Conservation (phyloP, 345 rosid genomes). For the thale cress (Arabidopsis thaliana) region TAIR10.1 NC_003070.9:5901501-5902000, state of each 20-base stretch:
- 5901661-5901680: constrained; percentile 68
- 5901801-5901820: constrained; percentile 46
- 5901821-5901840: constrained; percentile 65
- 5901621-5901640: constrained; percentile 65
- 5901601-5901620: constrained; percentile 62
- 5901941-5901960: constrained; percentile 66
- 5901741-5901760: constrained; percentile 67
- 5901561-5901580: constrained; percentile 71
- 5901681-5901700: constrained; percentile 75
- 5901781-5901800: constrained; percentile 53
- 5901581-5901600: constrained; percentile 62
- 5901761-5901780: constrained; percentile 44
- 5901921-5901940: constrained; percentile 66
- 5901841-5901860: constrained; percentile 75
- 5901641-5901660: constrained; percentile 66
- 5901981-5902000: constrained; percentile 60
- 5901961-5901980: constrained; percentile 66
- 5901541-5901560: constrained; percentile 61
- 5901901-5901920: constrained; percentile 61
- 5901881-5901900: constrained; percentile 75
- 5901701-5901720: constrained; percentile 59
- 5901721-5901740: constrained; percentile 66
- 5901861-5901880: constrained; percentile 59
- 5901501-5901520: constrained; percentile 60
- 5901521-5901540: constrained; percentile 75